Percentiles rank a stretch among this genome's conserved stretches.
phyloP scores from a whole-genome alignment of 495 filamentous ascomycete genomes.

The Staphylotrichum tortipilum region DNA sequence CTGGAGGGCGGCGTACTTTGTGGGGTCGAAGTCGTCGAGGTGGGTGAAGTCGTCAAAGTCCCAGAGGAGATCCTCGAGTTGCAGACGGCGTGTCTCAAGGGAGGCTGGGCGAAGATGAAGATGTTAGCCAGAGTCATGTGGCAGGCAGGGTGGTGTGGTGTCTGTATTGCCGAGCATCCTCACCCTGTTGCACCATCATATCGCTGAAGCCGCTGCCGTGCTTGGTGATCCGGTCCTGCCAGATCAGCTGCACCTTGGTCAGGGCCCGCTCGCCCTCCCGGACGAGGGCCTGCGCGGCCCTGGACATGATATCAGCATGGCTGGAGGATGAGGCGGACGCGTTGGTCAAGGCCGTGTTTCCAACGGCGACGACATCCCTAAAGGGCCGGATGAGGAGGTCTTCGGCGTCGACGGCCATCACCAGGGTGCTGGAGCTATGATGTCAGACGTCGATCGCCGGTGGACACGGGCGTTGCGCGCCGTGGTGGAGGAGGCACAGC shows the following conservation, averaged over 20 bases:
- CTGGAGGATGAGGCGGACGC: constrained; percentile 14
- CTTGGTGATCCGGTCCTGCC: constrained; percentile 27
- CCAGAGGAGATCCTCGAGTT: constrained; percentile 32
- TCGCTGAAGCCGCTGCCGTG: constrained; percentile 28
- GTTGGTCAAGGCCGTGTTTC: constrained; percentile 26
- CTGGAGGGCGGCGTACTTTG: constrained; percentile 26
- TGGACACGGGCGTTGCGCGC: no score
- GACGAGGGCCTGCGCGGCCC: constrained; percentile 23
- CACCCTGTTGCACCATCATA: constrained; percentile 30
- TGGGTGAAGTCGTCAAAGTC: constrained; percentile 32
- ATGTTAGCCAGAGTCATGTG: neutral
- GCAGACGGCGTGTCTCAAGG: constrained; percentile 25
- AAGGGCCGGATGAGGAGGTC: constrained; percentile 33
- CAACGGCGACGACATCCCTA: constrained; percentile 28
- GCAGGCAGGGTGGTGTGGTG: neutral
- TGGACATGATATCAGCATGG: constrained; percentile 18
- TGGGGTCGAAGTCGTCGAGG: constrained; percentile 24
- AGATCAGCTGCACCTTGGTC: constrained; percentile 25
- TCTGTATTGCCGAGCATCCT: neutral
- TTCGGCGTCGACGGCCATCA: constrained; percentile 29
- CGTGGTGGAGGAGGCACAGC: no score
- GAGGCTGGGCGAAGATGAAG: constrained; percentile 8
- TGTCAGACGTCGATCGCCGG: no score
- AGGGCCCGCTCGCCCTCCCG: constrained; percentile 30
- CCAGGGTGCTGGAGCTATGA: neutral